A percentile compares a stretch with the other conserved stretches of the same genome.
Evolutionary conservation across 2,329 filamentous ascomycete genomes (phyloP).

Genomic region (Chaetomiaceae sp.): DNA sequence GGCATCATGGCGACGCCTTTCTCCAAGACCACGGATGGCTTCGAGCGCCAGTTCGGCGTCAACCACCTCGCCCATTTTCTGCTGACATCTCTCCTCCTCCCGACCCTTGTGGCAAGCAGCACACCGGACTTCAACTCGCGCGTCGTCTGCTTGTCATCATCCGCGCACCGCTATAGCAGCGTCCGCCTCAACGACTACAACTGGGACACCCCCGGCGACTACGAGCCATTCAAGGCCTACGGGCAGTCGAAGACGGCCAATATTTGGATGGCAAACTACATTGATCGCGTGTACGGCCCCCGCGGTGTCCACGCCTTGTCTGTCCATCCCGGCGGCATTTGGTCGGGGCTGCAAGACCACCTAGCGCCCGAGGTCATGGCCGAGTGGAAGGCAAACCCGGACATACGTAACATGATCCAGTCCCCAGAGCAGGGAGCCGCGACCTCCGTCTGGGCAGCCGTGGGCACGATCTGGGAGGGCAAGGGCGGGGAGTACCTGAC

Average conservation of each 20-base stretch:
- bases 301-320: background rate
- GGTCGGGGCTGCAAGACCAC: slow-evolving; percentile 30
- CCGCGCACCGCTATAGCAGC: too few relatives aligned
- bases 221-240: slow-evolving; percentile 24
- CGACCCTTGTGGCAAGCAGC: too few relatives aligned
- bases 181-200: too few relatives aligned
- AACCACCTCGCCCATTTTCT: too few relatives aligned
- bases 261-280: slow-evolving; percentile 44
- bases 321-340: slow-evolving; percentile 43
- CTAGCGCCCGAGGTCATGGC: slow-evolving; percentile 11
- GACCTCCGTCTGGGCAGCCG: slow-evolving; percentile 39
- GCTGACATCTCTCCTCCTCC: too few relatives aligned
- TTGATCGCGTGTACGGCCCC: slow-evolving; percentile 27
- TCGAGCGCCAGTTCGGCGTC: too few relatives aligned
- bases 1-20: too few relatives aligned
- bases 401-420: slow-evolving; percentile 27
- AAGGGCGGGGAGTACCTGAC: background rate
- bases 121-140: too few relatives aligned
- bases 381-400: slow-evolving; percentile 16
- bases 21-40: too few relatives aligned
- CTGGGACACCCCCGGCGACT: too few relatives aligned
- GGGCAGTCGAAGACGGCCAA: slow-evolving; percentile 43
- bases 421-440: slow-evolving; percentile 39
- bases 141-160: too few relatives aligned
- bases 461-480: slow-evolving; percentile 29